Conservation (phyloP, 2,329 filamentous ascomycete genomes). For the Talaromyces marneffei region DNA sequence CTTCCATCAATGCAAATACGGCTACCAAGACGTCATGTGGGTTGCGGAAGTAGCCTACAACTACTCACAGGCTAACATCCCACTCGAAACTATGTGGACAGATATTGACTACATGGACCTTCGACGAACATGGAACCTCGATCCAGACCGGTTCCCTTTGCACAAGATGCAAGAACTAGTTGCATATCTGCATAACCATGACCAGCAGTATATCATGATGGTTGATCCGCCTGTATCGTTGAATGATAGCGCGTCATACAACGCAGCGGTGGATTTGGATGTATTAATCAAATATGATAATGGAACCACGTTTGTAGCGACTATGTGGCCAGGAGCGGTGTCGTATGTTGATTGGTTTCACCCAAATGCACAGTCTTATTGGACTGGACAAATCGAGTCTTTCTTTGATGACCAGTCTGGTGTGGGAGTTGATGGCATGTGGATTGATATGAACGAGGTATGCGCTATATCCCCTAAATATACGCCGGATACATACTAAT, state of each 20-base stretch:
- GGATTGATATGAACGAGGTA: constrained; percentile 66
- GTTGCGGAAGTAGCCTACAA: constrained; percentile 41
- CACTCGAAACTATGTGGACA: constrained; percentile 44
- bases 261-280: constrained; percentile 53
- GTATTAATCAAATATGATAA: constrained; percentile 51
- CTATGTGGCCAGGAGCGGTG: constrained; percentile 71
- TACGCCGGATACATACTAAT: not conserved
- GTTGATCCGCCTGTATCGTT: constrained; percentile 54
- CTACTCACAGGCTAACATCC: constrained; percentile 38
- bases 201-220: constrained; percentile 71
- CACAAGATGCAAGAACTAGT: constrained; percentile 58
- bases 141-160: constrained; percentile 35
- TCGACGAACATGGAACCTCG: constrained; percentile 36
- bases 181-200: constrained; percentile 57
- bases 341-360: constrained; percentile 75
- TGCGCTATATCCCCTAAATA: not conserved
- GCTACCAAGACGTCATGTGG: constrained; percentile 49
- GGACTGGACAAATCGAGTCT: constrained; percentile 59
- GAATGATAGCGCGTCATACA: constrained; percentile 42
- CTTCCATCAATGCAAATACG: constrained; percentile 59
- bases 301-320: constrained; percentile 51
- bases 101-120: constrained; percentile 41
- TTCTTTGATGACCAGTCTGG: constrained; percentile 62
- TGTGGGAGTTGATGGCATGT: constrained; percentile 70
- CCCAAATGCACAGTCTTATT: constrained; percentile 58